Base-by-base conservation (phyloP, 2,329 filamentous ascomycete genomes). In the Diaporthe capsici region DNA sequence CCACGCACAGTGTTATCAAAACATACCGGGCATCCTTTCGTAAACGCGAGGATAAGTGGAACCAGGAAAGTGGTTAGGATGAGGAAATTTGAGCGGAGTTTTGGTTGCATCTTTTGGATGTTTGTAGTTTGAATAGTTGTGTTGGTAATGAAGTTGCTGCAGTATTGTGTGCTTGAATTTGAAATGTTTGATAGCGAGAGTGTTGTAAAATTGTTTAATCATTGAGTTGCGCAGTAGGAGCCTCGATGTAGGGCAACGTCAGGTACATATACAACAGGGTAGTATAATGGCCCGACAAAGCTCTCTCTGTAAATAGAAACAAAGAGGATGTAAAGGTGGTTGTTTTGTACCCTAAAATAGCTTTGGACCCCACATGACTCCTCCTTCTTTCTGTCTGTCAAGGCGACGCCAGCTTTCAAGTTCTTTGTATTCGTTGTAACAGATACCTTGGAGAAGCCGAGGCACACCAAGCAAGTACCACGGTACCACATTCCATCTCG, bases 1-100 rank as follows among this genome's bases (percentile, higher is more conserved):
- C 65, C 65, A 28, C 49, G 65, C 49, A 55, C 49, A 13, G 65
- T 70, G n/a, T 55, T 55, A 0, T 70, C 65, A 34, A 70, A 70
- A 37, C 65, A 70, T 55, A 42, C 13, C 6, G 31, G 47, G n/a
- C 65, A 70, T 55, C n/a, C 13, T 8, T 34, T 51, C 8, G 20
- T 31, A 2, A 31, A 55, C 2, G 65, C 65, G 9, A 39, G 15
- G 15, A 42, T 25, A 1, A 22, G 12, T 4, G 65, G 31, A 22
- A 28, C 22, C 17, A 53, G 49, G 34, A 55, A 28, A 9, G 15
- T 42, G 15, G 13, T 5, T 17, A 55, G 37, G 34, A 37, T 22
- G 34, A 55, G 15, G 49, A 55, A 5, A 13, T 10, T 31, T 28
- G 34, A 28, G 10, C 22, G 9, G 8, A 55, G 5, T 9, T 42